Percentiles rank a stretch among this genome's conserved stretches.
Conservation (phyloP, 2,329 filamentous ascomycete genomes). For the Scopulariopsis brevicaulis region DNA sequence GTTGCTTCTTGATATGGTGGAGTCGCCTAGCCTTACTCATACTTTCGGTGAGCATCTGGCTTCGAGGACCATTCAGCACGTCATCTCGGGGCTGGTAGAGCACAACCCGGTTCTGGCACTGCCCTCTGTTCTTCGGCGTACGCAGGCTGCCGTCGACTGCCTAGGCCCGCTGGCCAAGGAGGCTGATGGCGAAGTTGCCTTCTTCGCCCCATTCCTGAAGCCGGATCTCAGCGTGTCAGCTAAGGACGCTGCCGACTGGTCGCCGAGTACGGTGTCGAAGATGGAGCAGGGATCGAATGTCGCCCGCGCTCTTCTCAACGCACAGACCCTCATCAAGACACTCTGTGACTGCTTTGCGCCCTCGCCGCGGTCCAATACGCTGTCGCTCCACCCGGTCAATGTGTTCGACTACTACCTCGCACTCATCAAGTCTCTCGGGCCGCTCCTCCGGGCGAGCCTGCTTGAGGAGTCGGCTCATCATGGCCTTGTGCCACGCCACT, state of each 20-base stretch:
- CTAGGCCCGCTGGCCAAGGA: slow-evolving; percentile 53
- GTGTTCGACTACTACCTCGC: slow-evolving; percentile 71
- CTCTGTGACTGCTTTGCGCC: slow-evolving; percentile 65
- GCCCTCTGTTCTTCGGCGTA: slow-evolving; percentile 67
- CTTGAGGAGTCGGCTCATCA: slow-evolving; percentile 73
- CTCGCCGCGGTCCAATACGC: slow-evolving; percentile 49
- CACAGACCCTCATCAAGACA: slow-evolving; percentile 66
- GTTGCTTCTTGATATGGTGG: slow-evolving; percentile 71
- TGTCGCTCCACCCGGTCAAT: slow-evolving; percentile 66
- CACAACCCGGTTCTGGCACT: slow-evolving; percentile 69
- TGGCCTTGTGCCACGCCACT: slow-evolving; percentile 60
- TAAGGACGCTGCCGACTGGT: slow-evolving; percentile 20
- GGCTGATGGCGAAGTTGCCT: slow-evolving; percentile 41
- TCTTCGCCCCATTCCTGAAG: slow-evolving; percentile 58
- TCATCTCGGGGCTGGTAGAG: slow-evolving; percentile 71
- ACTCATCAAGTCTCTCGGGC: slow-evolving; percentile 66
- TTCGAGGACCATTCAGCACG: slow-evolving; percentile 58
- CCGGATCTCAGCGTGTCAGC: slow-evolving; percentile 22
- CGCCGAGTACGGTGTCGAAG: slow-evolving; percentile 25
- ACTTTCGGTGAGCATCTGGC: slow-evolving; percentile 48
- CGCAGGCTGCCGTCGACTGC: slow-evolving; percentile 56
- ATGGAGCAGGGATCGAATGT: slow-evolving; percentile 59
- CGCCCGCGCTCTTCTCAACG: slow-evolving; percentile 66
- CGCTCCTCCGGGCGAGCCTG: slow-evolving; percentile 68
- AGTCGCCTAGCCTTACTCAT: slow-evolving; percentile 65